Conservation (phyloP, 108 stramenopile species). For the Pseudonitzschia pungens region DNA sequence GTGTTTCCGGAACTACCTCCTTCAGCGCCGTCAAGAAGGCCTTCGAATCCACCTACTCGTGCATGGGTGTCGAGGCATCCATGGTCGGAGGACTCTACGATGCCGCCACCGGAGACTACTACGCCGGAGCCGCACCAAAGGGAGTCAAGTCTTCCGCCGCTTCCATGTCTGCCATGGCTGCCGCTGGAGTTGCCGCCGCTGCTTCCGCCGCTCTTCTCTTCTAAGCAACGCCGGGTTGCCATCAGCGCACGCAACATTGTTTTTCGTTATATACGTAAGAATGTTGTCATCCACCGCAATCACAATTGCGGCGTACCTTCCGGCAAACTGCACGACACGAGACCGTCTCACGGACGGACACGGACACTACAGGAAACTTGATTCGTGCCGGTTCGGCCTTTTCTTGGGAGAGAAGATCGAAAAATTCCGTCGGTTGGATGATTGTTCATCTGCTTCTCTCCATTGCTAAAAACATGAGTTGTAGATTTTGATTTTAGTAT, state of each 20-base stretch:
- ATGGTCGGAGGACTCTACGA: slow-evolving; percentile 66
- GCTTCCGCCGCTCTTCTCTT: neutral
- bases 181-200: neutral
- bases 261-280: too few relatives aligned
- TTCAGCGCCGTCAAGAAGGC: slow-evolving; percentile 52
- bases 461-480: too few relatives aligned
- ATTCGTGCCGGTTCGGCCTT: neutral
- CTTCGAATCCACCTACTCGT: slow-evolving; percentile 62
- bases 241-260: too few relatives aligned
- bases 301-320: too few relatives aligned
- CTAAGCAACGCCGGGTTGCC: too few relatives aligned
- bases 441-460: neutral
- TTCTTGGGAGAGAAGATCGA: neutral
- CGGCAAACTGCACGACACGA: too few relatives aligned
- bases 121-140: slow-evolving; percentile 25
- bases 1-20: slow-evolving; percentile 22
- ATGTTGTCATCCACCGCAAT: too few relatives aligned
- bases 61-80: slow-evolving; percentile 51
- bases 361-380: too few relatives aligned
- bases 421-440: neutral
- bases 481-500: too few relatives aligned
- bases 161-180: neutral
- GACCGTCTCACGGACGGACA: too few relatives aligned
- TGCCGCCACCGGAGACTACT: slow-evolving; percentile 21
- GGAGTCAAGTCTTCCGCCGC: neutral